phyloP scores from a whole-genome alignment of 164 flowering plant genomes.

The Vitis cinerea region DNA sequence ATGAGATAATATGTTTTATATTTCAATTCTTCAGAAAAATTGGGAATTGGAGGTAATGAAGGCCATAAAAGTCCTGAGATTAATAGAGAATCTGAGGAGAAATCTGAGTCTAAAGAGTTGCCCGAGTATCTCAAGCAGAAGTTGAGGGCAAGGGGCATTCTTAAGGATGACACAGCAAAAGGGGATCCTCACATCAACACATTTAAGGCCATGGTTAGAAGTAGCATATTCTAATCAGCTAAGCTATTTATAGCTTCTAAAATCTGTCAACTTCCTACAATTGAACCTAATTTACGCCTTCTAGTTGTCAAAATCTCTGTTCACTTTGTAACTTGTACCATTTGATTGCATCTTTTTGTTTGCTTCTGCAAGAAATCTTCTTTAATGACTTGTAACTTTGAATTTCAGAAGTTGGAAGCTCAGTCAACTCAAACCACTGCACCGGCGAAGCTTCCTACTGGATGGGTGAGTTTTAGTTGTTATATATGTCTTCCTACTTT shows the following conservation, averaged over 20 bases:
- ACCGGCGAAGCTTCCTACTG: constrained; percentile 47
- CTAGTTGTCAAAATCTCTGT: background rate
- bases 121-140: constrained; percentile 88
- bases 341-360: background rate
- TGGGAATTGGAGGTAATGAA: constrained; percentile 25
- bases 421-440: constrained; percentile 27
- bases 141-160: constrained; percentile 90
- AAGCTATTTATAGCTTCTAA: too few relatives aligned
- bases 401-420: constrained; percentile 44
- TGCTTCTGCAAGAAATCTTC: constrained; percentile 6
- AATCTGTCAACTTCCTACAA: too few relatives aligned
- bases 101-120: constrained; percentile 47
- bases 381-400: constrained; percentile 5
- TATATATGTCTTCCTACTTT: constrained; percentile 4
- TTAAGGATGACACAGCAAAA: constrained; percentile 44
- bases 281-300: background rate
- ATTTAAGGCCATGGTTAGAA: too few relatives aligned
- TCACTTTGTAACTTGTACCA: background rate
- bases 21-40: constrained; percentile 20
- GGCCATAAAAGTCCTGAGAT: constrained; percentile 20
- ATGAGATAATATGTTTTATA: too few relatives aligned
- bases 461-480: constrained; percentile 69
- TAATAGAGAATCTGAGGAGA: constrained; percentile 34
- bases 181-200: constrained; percentile 6
- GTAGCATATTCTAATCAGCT: too few relatives aligned